Base-by-base conservation (phyloP, 139 green algal genomes). In the Micractinium conductrix region DNA sequence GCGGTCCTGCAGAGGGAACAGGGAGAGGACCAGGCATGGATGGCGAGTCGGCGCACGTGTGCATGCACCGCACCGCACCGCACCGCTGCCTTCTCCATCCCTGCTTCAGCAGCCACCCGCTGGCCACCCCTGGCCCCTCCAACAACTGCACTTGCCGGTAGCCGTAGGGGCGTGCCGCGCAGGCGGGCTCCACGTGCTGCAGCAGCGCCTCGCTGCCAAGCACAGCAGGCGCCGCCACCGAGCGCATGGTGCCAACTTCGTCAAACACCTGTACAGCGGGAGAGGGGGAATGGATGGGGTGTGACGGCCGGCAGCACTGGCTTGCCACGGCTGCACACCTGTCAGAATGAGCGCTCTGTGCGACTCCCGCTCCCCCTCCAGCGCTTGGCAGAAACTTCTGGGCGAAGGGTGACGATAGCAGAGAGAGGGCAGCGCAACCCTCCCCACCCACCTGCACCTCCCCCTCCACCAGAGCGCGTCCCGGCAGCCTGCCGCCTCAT, bases 151-250 rank as follows among this genome's bases (percentile, higher is more conserved):
- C 44, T 30, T 16, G 44, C 68, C 80, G 53, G 83, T 74, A 83
- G n/a, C 48, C 44, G 42, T 70, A 75, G 19, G 67, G 68, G 6
- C 84, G 53, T 7, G 42, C 2, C 7, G 37, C 40, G 55, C 81
- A 85, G 48, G 26, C 33, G 3, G 35, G 6, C 35, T 85, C 70
- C 55, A 67, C 58, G n/a, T 83, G 78, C 84, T 85, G 84, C 58
- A 88, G 84, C 58, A 88, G 33, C 22, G 84, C 78, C n/a, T 58
- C 62, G 70, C 81, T 48, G 14, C 84, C 84, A 14, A 88, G 43
- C 48, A 88, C 55, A 10, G 78, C 78, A 9, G 84, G 84, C 2
- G 78, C 84, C 4, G 40, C 43, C 24, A 81, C 37, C 17, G 2
- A 26, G 26, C 10, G 50, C 3, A 55, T 12, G 4, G 76, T 45